A percentile compares a stretch with the other conserved stretches of the same genome.
These are phyloP conservation scores for Daldinia bambusicola DNA, from an alignment of 495 filamentous ascomycete genomes.

Conservation along the genomic window DNA sequence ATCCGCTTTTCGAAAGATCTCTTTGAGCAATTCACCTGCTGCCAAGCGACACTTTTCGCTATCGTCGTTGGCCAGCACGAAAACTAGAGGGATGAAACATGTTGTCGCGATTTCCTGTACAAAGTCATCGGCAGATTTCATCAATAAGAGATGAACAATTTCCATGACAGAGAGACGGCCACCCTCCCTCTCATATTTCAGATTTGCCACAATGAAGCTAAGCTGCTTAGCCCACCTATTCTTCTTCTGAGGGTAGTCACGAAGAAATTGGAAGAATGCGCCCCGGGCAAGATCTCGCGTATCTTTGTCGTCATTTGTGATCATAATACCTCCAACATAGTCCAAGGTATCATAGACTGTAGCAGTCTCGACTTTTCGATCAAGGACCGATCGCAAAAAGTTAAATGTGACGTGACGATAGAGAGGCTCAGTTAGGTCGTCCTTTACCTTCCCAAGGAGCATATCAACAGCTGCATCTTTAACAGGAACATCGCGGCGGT, in stretches of 20 bases:
- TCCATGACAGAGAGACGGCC: constrained; percentile 93
- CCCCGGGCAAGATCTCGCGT: constrained; percentile 87
- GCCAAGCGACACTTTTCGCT: constrained; percentile 85
- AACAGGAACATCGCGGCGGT: constrained; percentile 75
- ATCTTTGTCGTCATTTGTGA: constrained; percentile 88
- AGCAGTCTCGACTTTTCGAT: constrained; percentile 83
- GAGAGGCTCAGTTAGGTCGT: constrained; percentile 93
- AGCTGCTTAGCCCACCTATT: constrained; percentile 88
- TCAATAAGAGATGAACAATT: constrained; percentile 80
- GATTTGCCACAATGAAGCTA: constrained; percentile 85
- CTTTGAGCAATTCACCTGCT: constrained; percentile 80
- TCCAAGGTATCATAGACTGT: constrained; percentile 92
- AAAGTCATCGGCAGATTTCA: constrained; percentile 81
- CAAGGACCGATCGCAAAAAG: constrained; percentile 86
- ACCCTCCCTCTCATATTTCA: constrained; percentile 87
- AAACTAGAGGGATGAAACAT: constrained; percentile 86
- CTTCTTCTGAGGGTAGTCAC: constrained; percentile 93
- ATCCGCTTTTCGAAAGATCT: constrained; percentile 82
- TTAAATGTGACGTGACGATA: constrained; percentile 92
- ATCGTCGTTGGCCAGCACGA: constrained; percentile 88
- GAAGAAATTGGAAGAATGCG: constrained; percentile 91
- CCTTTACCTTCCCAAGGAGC: constrained; percentile 81
- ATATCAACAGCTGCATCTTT: constrained; percentile 86
- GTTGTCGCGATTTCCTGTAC: constrained; percentile 81
- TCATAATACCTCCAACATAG: constrained; percentile 89